Conservation (phyloP, 176 grass and related monocot genomes). For the Triticum monococcum region DNA sequence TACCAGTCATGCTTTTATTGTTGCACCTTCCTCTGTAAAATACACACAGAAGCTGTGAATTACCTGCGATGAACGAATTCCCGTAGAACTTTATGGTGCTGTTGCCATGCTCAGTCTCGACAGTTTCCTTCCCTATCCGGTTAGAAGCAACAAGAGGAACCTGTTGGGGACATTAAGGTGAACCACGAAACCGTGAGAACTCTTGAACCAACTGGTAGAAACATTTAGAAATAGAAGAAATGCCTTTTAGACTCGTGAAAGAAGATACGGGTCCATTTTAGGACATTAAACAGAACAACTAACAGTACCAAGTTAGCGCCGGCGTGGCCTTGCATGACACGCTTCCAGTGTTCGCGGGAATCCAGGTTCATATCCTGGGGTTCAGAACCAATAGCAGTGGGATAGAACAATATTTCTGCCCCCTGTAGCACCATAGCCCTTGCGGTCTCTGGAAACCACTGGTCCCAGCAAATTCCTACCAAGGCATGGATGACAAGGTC, state of each 20-base stretch:
- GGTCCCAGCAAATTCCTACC: slow-evolving; percentile 93
- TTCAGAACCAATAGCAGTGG: slow-evolving; percentile 93
- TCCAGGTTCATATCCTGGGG: slow-evolving; percentile 78
- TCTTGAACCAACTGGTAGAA: not conserved
- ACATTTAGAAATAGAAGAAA: not conserved
- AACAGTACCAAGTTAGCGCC: slow-evolving; percentile 88
- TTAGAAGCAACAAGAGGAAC: slow-evolving; percentile 91
- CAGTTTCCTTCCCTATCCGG: slow-evolving; percentile 78
- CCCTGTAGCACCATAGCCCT: slow-evolving; percentile 88
- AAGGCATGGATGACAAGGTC: not conserved
- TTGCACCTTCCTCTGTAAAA: not conserved
- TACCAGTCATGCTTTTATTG: not conserved
- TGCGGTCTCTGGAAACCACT: slow-evolving; percentile 94
- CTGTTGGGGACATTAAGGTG: slow-evolving; percentile 35
- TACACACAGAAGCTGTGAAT: not conserved
- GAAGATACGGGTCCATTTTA: not conserved
- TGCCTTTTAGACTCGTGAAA: not conserved
- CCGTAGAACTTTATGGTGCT: slow-evolving; percentile 81
- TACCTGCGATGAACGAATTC: slow-evolving; percentile 93
- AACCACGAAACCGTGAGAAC: not conserved
- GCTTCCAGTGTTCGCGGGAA: slow-evolving; percentile 87
- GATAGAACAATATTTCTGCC: slow-evolving; percentile 78
- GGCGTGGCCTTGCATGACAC: slow-evolving; percentile 96
- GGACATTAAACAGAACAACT: not conserved
- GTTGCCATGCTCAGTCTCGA: slow-evolving; percentile 83